Conservation (phyloP, 176 grass and related monocot genomes). For the Luzula sylvatica region DNA sequence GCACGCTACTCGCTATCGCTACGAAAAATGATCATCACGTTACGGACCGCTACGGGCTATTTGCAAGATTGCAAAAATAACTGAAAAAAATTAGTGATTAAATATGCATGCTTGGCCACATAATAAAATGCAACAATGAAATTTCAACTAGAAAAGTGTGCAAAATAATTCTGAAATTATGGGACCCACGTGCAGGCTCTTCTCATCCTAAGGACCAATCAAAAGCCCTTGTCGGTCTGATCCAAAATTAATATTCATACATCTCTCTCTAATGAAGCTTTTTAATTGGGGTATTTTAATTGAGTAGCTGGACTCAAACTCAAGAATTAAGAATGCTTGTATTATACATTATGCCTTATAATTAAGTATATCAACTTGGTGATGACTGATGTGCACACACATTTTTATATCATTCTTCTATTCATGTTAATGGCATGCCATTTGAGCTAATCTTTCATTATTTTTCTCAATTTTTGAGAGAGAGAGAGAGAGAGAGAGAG, state of each 20-base stretch:
- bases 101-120: no score
- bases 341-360: not conserved
- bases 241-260: not conserved
- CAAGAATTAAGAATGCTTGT: not conserved
- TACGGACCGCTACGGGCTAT: no score
- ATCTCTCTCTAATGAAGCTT: not conserved
- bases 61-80: no score
- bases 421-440: not conserved
- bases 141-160: not conserved
- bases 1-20: no score
- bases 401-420: not conserved
- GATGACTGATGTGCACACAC: not conserved
- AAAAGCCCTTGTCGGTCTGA: slow-evolving; percentile 7
- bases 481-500: slow-evolving; percentile 1
- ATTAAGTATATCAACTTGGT: not conserved
- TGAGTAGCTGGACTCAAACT: not conserved
- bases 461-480: not conserved
- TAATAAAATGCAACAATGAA: not conserved
- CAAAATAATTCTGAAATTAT: not conserved
- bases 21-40: no score
- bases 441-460: not conserved
- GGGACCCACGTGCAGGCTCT: not conserved
- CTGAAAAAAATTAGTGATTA: no score
- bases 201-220: slow-evolving; percentile 9
- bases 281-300: not conserved